These are phyloP conservation scores for Penicillium sp. DNA, from an alignment of 2,329 filamentous ascomycete genomes.

Conservation along the genomic window DNA sequence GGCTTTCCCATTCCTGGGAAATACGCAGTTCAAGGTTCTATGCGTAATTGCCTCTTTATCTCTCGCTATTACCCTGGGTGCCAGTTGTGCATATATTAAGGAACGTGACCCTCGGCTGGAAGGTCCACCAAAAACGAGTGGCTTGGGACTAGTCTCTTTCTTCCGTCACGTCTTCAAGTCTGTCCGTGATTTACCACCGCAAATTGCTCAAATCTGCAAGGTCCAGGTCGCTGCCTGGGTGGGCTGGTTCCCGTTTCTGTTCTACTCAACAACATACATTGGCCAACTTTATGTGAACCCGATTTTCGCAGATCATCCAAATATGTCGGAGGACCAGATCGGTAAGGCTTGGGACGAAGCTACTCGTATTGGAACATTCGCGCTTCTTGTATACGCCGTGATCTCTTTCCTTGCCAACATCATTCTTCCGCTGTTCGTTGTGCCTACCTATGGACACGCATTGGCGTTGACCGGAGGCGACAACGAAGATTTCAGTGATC, in stretches of 20 bases:
- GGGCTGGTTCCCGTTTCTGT: constrained; percentile 93
- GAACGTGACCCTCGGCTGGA: constrained; percentile 82
- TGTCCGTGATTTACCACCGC: constrained; percentile 76
- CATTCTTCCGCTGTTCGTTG: constrained; percentile 81
- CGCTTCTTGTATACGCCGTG: constrained; percentile 84
- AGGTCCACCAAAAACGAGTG: constrained; percentile 62
- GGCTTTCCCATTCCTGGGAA: constrained; percentile 77
- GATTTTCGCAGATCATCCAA: constrained; percentile 73
- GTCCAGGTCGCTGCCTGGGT: constrained; percentile 90
- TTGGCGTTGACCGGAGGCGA: constrained; percentile 6
- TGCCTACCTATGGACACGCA: constrained; percentile 68
- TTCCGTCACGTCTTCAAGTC: constrained; percentile 78
- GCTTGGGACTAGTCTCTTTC: constrained; percentile 73
- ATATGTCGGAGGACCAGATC: constrained; percentile 76
- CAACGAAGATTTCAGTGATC: constrained; percentile 7
- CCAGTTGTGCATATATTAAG: constrained; percentile 71
- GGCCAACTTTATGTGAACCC: constrained; percentile 91
- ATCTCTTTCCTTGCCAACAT: constrained; percentile 82
- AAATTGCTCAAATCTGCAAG: constrained; percentile 79
- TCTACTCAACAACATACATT: constrained; percentile 93
- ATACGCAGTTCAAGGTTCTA: constrained; percentile 90
- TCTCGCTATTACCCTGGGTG: constrained; percentile 68
- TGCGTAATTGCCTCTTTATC: constrained; percentile 81
- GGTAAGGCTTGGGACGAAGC: constrained; percentile 81
- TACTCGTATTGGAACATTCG: constrained; percentile 85